Base-by-base conservation (phyloP, 345 rosid genomes). In the Noccaea caerulescens region DNA sequence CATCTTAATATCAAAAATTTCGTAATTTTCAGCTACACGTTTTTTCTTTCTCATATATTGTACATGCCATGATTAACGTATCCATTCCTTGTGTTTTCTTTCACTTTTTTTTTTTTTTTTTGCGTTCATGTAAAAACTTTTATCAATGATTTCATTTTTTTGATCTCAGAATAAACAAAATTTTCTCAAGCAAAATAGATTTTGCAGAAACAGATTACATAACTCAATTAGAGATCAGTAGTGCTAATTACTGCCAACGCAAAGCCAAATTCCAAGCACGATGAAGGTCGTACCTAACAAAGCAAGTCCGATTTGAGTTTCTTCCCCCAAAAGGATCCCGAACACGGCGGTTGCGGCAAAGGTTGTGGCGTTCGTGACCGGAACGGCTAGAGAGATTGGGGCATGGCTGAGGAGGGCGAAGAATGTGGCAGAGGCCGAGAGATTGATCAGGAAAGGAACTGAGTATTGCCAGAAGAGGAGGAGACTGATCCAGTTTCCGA, bases 401-500 rank as follows among this genome's bases (percentile, higher is more conserved):
- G 87, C 77, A 44, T 87, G 72, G 69, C 91, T 75, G 36, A 93
- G 76, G 64, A 93, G 78, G 27, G 88, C 78, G 79, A 93, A 93
- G 84, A 93, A 91, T 12, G 91, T 80, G 54, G 94, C 97, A 18
- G 97, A 93, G 41, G 96, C 96, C 0, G 97, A 93, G 60, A 93
- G 91, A 59, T 91, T 93, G 60, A 90, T 54, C 64, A 86, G 50
- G 83, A 90, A 93, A 45, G 98, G 98, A 34, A 90, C 60, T 0
- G 97, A 83, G 82, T 93, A 93, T 61, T 93, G 97, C 94, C 98
- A 93, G 71, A 93, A 84, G 55, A 89, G 63, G 55, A 93, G 73
- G 56, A 93, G 92, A 38, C 63, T 70, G 59, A 88, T 68, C 86
- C 89, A 87, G 43, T 67, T 76, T 3, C 80, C 69, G 30, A 90